A percentile compares a stretch with the other conserved stretches of the same genome.
These are phyloP conservation scores for Tricholoma matsutake DNA, from an alignment of 768 basidiomycete genomes.

Conservation along the genomic window DNA sequence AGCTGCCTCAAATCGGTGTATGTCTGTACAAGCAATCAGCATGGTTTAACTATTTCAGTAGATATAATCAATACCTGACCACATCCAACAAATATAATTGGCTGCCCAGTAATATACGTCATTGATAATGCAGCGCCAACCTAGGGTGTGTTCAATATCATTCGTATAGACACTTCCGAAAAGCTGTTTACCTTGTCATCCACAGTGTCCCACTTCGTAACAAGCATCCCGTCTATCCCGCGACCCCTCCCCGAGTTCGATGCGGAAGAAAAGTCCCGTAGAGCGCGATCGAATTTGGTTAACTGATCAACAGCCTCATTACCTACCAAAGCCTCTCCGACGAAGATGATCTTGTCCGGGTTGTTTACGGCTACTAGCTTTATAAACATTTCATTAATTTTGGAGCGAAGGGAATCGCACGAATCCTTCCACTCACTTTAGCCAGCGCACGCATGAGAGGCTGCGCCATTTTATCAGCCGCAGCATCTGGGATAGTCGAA, in stretches of 20 bases:
- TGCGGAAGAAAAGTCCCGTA: constrained; percentile 87
- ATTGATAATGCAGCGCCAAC: constrained; percentile 98
- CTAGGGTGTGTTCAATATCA: constrained; percentile 35
- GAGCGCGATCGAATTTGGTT: constrained; percentile 91
- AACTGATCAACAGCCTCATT: constrained; percentile 99
- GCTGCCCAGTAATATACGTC: constrained; percentile 99
- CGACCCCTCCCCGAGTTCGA: constrained; percentile 68
- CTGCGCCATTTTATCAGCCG: constrained; percentile 32
- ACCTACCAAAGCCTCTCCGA: constrained; percentile 96
- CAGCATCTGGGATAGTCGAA: background rate
- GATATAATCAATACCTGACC: constrained; percentile 69
- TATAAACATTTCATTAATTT: constrained; percentile 1
- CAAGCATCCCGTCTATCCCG: constrained; percentile 96
- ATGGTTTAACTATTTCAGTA: background rate
- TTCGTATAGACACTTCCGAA: background rate
- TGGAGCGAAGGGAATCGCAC: background rate
- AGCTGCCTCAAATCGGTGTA: constrained; percentile 95
- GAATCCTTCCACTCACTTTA: constrained; percentile 50
- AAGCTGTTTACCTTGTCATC: constrained; percentile 77
- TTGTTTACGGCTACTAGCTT: constrained; percentile 90
- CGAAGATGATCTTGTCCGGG: constrained; percentile 97
- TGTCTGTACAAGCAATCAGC: constrained; percentile 50
- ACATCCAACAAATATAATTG: constrained; percentile 97
- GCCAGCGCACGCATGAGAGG: constrained; percentile 98
- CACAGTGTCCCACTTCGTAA: constrained; percentile 99